These are phyloP conservation scores for Myxozyma neglecta DNA, from an alignment of 805 yeast genomes.

Conservation along the genomic window DNA sequence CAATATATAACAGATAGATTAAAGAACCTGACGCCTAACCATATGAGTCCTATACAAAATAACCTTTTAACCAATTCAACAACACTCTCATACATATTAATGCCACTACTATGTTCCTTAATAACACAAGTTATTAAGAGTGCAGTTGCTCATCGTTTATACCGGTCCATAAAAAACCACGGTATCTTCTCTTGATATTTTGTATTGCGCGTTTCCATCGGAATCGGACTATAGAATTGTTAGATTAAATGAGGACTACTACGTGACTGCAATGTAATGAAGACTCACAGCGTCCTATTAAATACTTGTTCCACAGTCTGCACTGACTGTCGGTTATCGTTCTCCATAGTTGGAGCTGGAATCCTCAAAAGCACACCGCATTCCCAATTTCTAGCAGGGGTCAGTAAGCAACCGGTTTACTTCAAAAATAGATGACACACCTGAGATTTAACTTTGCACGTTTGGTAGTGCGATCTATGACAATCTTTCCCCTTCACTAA, in stretches of 20 bases:
- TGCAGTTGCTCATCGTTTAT: background rate
- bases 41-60: too few species aligned
- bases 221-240: conserved; percentile 14
- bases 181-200: conserved; percentile 14
- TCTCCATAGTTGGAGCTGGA: background rate
- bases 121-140: background rate
- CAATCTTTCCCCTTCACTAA: conserved; percentile 26
- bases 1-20: too few species aligned
- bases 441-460: conserved; percentile 13
- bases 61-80: too few species aligned
- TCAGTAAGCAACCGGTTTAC: background rate
- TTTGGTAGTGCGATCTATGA: conserved; percentile 12
- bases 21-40: too few species aligned
- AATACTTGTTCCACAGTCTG: conserved; percentile 10
- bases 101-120: background rate
- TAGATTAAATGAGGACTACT: background rate
- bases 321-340: background rate
- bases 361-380: conserved; percentile 28
- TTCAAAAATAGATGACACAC: background rate
- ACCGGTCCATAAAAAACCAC: conserved; percentile 26
- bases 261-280: background rate
- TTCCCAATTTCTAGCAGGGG: conserved; percentile 26
- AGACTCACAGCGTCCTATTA: conserved; percentile 10
- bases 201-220: conserved; percentile 22
- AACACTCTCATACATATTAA: background rate